Percentiles rank a stretch among this genome's conserved stretches.
phyloP scores from a whole-genome alignment of 1,139 yeast genomes.

The Magnusiomyces magnusii region DNA sequence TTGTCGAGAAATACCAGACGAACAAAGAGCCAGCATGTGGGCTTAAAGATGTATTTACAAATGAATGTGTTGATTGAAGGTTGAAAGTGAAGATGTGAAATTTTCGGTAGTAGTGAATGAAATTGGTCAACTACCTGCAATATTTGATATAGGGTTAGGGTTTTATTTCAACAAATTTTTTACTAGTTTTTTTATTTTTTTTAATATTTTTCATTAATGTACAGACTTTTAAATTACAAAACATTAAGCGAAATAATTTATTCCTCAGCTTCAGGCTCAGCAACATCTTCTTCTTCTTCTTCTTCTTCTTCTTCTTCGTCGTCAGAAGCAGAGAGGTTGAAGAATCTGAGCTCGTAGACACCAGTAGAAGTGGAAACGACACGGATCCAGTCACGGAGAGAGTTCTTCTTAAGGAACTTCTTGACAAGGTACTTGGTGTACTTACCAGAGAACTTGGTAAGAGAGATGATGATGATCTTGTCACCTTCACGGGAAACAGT shows the following conservation, averaged over 20 bases:
- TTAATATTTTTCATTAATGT: not conserved
- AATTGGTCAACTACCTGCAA: no score
- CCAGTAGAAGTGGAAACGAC: constrained; percentile 94
- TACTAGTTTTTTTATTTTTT: no score
- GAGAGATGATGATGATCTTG: constrained; percentile 77
- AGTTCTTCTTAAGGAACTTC: constrained; percentile 99
- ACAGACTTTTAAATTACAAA: not conserved
- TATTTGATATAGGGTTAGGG: no score
- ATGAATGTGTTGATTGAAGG: no score
- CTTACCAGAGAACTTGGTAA: constrained; percentile 98
- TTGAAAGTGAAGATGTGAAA: no score
- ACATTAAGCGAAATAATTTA: not conserved
- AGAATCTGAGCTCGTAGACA: constrained; percentile 98
- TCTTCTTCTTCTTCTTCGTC: constrained; percentile 67
- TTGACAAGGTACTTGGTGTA: constrained; percentile 98
- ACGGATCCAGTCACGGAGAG: constrained; percentile 98
- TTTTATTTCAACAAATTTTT: no score
- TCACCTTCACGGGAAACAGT: constrained; percentile 79
- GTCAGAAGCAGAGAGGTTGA: constrained; percentile 97
- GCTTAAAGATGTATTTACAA: no score
- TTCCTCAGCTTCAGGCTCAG: not conserved
- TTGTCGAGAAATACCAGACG: no score
- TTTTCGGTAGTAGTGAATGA: no score
- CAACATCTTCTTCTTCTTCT: constrained; percentile 10
- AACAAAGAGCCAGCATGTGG: no score